Evolutionary conservation across 2,329 filamentous ascomycete species (phyloP), one percentile per base, ranked within the genome.

Genomic region (Epichloe bromicola): DNA sequence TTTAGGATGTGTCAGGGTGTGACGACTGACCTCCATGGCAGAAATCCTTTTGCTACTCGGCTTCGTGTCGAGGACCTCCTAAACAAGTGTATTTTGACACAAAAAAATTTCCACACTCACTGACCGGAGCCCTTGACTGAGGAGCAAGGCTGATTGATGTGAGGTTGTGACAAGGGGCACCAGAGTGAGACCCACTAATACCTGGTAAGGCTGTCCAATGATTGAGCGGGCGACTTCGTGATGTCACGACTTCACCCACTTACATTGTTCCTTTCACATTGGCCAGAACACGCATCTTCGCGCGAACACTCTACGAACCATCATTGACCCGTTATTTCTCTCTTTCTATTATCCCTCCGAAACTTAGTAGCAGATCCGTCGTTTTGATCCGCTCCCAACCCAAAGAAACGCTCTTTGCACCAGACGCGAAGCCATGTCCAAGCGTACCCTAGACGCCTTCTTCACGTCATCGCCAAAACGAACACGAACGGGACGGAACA

Each of bases 361-460:
- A 30, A 30, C 30, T 30, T 11, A 30, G 10, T 11, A 11, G 30
- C 11, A 30, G 30, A 11, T 3, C 10, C 8, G 1, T 30, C 3
- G 3, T 30, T 30, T 30, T 30, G 8, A 30, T 30, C 3, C 30
- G 1, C 30, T 30, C 30, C 10, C 10, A 11, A 30, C 3, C 36
- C 36, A 34, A 15, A 26, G 12, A 11, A 33, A 12, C n/a, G 30
- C 12, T 45, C 15, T 30, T 23, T 19, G 40, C 5, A 20, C 33
- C 5, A 38, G 14, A 19, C 3, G 10, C 17, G 30, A 14, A 46
- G 57, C 58, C 56, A 54, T 57, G 17, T 48, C 56, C 44, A 62
- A 60, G 61, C 74, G 83, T 51, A 86, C 83, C 0, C 70, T 89
- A 1, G 82, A 88, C 54, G 68, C 75, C 11, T 89, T 88, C 68